A percentile compares a stretch with the other conserved stretches of the same genome.
Evolutionary conservation across 192 early-diverging fungal genomes (phyloP).

Genomic region (Dimargaris cristalligena): DNA sequence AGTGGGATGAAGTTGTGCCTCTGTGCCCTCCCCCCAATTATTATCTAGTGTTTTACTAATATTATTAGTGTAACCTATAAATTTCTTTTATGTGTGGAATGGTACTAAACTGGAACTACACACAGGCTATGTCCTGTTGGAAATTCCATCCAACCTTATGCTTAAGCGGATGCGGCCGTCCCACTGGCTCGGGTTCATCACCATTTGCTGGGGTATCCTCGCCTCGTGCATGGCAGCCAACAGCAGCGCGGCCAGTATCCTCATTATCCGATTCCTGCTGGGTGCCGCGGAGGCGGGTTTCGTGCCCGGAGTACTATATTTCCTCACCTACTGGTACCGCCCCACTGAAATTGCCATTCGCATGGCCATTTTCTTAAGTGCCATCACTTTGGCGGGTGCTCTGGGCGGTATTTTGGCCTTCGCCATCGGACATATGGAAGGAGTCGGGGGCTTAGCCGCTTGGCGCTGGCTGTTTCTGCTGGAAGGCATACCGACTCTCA

Average conservation of each 20-base stretch:
- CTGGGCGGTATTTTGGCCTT: constrained; percentile 56
- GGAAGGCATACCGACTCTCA: constrained; percentile 46
- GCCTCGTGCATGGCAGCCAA: constrained; percentile 42
- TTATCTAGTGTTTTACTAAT: no score
- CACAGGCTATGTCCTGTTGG: constrained; percentile 42
- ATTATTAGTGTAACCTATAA: no score
- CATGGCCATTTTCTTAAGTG: constrained; percentile 44
- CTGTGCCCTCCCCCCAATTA: no score
- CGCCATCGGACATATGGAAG: constrained; percentile 34
- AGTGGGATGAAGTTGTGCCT: no score
- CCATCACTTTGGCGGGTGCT: constrained; percentile 50
- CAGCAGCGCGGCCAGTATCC: constrained; percentile 16
- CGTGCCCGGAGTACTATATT: constrained; percentile 47
- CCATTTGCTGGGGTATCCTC: constrained; percentile 53
- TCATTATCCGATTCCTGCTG: constrained; percentile 29
- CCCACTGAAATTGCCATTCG: constrained; percentile 45
- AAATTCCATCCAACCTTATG: constrained; percentile 61
- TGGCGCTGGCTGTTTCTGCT: constrained; percentile 62
- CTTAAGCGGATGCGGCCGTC: constrained; percentile 39
- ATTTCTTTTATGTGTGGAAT: no score
- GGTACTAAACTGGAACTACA: no score
- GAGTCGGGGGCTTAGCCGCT: constrained; percentile 30
- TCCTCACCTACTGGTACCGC: constrained; percentile 54
- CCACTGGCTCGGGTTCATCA: constrained; percentile 40
- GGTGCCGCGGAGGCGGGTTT: constrained; percentile 51